A percentile compares a stretch with the other conserved stretches of the same genome.
Evolutionary conservation across 73 alveolate genomes (phyloP).

Genomic region (Paraurostyla sp.): DNA sequence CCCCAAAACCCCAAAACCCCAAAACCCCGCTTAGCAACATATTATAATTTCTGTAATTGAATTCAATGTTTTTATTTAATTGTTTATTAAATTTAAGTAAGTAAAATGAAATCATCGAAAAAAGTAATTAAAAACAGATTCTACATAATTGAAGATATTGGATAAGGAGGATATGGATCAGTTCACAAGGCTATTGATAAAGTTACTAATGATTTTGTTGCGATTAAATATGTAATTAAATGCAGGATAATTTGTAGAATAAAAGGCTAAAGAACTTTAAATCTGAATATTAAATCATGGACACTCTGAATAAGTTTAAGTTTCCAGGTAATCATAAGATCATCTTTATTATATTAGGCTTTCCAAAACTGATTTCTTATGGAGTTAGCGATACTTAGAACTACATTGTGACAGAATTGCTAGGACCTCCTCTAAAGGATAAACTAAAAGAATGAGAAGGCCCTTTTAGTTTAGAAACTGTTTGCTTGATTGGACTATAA

Average conservation of each 20-base stretch:
- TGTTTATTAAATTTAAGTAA: neutral
- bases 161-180: conserved; percentile 60
- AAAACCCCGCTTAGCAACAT: too few species aligned
- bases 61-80: neutral
- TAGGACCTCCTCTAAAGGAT: conserved; percentile 48
- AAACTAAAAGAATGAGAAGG: conserved; percentile 45
- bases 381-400: conserved; percentile 42
- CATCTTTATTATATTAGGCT: neutral
- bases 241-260: neutral
- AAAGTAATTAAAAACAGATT: conserved; percentile 34
- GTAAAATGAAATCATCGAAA: conserved; percentile 7
- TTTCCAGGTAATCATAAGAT: neutral
- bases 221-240: conserved; percentile 39
- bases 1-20: conserved; percentile 45
- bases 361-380: conserved; percentile 38
- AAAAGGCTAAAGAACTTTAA: conserved; percentile 42
- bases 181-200: conserved; percentile 57
- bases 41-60: neutral
- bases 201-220: conserved; percentile 55
- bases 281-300: conserved; percentile 49
- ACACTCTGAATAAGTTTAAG: conserved; percentile 36
- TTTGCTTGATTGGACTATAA: conserved; percentile 54
- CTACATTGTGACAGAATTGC: conserved; percentile 49
- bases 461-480: conserved; percentile 60
- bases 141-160: conserved; percentile 30